Conservation (phyloP, 352 stramenopile species). For the Hyaloperonospora arabidopsidis region DNA sequence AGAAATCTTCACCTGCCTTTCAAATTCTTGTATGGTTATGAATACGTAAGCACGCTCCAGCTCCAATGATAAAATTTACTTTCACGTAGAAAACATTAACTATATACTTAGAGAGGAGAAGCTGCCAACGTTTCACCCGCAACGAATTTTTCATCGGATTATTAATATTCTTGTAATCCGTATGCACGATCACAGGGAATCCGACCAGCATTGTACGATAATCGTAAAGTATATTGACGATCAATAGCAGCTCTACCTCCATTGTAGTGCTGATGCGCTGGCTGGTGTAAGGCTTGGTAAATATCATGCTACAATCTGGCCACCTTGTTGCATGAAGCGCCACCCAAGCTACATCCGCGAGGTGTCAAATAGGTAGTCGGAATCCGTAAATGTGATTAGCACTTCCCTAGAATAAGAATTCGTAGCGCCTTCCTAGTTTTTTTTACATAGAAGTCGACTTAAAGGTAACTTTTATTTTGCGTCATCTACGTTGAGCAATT, state of each 20-base stretch:
- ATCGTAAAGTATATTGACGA: conserved; percentile 5
- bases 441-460: not conserved
- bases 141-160: conserved; percentile 5
- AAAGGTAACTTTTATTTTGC: not conserved
- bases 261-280: conserved; percentile 3
- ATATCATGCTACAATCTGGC: not conserved
- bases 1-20: no score
- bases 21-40: no score
- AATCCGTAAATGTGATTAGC: not conserved
- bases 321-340: not conserved
- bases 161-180: conserved; percentile 6
- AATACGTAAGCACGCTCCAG: no score
- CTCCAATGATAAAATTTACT: no score
- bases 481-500: conserved; percentile 11
- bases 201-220: conserved; percentile 10
- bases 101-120: not conserved
- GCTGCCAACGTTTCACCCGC: conserved; percentile 2
- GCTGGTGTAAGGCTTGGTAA: not conserved
- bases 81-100: no score
- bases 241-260: conserved; percentile 3
- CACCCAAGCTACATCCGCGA: not conserved
- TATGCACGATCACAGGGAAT: conserved; percentile 8
- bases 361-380: not conserved
- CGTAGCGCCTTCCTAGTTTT: not conserved
- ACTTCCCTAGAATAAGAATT: not conserved